Base-by-base conservation (phyloP, 352 stramenopile species). In the Globisporangium megalacanthum region DNA sequence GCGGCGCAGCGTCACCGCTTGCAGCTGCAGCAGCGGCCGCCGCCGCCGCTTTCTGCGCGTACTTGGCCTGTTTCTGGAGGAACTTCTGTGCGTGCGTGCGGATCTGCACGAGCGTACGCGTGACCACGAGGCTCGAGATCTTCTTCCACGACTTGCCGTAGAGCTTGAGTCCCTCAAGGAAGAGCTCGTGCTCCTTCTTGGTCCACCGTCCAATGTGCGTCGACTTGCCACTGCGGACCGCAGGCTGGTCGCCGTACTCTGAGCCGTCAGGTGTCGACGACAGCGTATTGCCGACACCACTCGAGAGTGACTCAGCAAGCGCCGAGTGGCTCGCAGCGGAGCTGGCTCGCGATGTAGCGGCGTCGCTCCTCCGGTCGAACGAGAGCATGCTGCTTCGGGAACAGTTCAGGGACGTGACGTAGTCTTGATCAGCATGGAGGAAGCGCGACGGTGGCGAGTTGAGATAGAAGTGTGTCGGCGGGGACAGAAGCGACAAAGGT, bases 51-150 rank as follows among this genome's bases (percentile, higher is more conserved):
- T 88, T 86, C 49, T 84, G 63, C 0, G 77, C 68, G 17, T 68
- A 68, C 29, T 83, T 88, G 53, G 62, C 79, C 54, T 93, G 82
- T 68, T 95, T 96, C 58, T 94, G 87, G 19, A 96, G 66, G 66
- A 98, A 98, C 61, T 99, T 99, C 74, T 99, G 96, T 0, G 96
- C 96, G 58, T 99, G 96, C 4, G 88, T 98, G 11, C 96, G 90
- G 65, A 99, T 98, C 65, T 99, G 97, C 37, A 97, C 94, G 6
- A 97, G 71, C 33, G 85, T 93, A 15, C 85, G 73, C 10, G 85
- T 89, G 54, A 79, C 71, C 35, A 94, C 83, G 19, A 94, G 71
- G 49, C 72, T 89, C 17, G 79, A 83, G 62, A 94, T 96, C 66
- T 94, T 91, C 64, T 96, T 96, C 89, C 89, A 97, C 11, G 91